Conservation (phyloP, 2,329 filamentous ascomycete genomes). For the Thielaviopsis ethacetica region DNA sequence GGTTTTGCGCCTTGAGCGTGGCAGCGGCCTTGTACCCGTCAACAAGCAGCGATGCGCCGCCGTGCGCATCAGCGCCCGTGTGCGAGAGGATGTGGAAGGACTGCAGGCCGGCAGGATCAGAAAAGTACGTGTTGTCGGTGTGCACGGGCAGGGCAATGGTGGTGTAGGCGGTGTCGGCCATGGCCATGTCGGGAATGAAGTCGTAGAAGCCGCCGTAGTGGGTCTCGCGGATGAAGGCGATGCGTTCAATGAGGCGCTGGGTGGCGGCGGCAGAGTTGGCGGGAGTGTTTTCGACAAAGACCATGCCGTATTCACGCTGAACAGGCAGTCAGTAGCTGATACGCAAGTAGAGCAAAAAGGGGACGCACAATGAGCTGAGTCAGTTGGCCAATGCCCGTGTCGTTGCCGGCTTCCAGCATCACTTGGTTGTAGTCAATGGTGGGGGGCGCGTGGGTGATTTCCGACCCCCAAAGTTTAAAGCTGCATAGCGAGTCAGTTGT, state of each 20-base stretch:
- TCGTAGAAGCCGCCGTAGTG: constrained; percentile 75
- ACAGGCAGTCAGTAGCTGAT: background rate
- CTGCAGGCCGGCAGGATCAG: constrained; percentile 78
- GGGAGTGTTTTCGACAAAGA: constrained; percentile 57
- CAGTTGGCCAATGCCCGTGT: constrained; percentile 41
- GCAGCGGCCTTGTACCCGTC: constrained; percentile 67
- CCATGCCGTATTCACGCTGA: constrained; percentile 56
- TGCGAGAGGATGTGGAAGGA: constrained; percentile 81
- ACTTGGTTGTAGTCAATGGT: constrained; percentile 43
- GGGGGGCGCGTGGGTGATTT: constrained; percentile 32
- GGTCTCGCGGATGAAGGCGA: constrained; percentile 75
- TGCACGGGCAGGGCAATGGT: constrained; percentile 68
- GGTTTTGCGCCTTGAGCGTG: constrained; percentile 37
- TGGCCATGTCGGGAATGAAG: constrained; percentile 75
- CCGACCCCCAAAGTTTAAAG: constrained; percentile 17
- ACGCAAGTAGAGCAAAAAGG: background rate
- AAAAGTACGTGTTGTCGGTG: constrained; percentile 94
- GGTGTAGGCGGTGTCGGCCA: constrained; percentile 85
- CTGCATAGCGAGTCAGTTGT: background rate
- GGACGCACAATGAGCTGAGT: constrained; percentile 45
- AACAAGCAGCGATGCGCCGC: constrained; percentile 67
- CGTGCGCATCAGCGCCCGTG: constrained; percentile 23
- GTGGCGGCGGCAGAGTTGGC: constrained; percentile 50
- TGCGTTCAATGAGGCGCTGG: constrained; percentile 56
- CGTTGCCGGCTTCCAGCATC: constrained; percentile 32